phyloP scores from a whole-genome alignment of 768 basidiomycete genomes.

The Pleurotus giganteus region DNA sequence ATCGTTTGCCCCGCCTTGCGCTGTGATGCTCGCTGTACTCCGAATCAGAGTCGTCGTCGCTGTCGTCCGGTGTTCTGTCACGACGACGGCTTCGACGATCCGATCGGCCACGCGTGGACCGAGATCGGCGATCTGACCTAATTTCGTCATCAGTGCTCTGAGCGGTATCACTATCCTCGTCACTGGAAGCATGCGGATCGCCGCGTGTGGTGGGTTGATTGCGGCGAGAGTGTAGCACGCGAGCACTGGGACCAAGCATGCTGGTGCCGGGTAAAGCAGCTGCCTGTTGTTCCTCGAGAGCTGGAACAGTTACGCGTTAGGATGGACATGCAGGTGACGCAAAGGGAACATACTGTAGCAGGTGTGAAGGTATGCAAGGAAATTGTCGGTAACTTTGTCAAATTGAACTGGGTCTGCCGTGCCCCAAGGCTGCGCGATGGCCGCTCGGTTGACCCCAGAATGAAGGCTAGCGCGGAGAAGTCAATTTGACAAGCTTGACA shows the following conservation, averaged over 20 bases:
- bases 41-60: too few relatives aligned
- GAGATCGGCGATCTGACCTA: too few relatives aligned
- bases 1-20: not conserved
- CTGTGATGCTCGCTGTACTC: not conserved
- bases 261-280: not conserved
- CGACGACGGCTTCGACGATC: too few relatives aligned
- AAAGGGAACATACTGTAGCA: slow-evolving; percentile 3
- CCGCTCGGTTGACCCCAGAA: not conserved
- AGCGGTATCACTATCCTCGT: too few relatives aligned
- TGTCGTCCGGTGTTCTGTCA: too few relatives aligned
- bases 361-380: slow-evolving; percentile 6
- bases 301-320: too few relatives aligned
- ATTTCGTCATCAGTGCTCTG: too few relatives aligned
- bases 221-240: too few relatives aligned
- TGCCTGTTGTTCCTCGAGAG: not conserved
- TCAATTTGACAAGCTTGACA: not conserved
- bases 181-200: too few relatives aligned
- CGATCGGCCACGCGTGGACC: too few relatives aligned
- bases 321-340: not conserved
- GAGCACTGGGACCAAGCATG: too few relatives aligned
- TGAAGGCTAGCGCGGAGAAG: slow-evolving; percentile 6
- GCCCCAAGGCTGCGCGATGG: slow-evolving; percentile 5
- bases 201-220: too few relatives aligned
- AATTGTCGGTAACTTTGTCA: not conserved
- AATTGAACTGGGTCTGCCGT: not conserved